Conservation (phyloP, 2,329 filamentous ascomycete genomes). For the Colletotrichum sublineola region DNA sequence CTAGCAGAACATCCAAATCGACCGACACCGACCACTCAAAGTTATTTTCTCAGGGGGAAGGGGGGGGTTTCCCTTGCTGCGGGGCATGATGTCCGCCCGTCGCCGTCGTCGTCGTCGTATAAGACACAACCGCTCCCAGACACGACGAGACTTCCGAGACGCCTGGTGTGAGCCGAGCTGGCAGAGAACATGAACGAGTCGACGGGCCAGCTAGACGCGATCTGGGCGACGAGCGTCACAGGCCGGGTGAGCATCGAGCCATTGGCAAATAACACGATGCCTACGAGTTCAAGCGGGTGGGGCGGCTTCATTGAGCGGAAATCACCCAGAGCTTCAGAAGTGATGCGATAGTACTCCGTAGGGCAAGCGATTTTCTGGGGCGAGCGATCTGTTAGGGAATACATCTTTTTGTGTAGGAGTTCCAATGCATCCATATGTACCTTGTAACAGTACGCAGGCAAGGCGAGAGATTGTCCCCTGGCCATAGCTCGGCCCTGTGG, state of each 20-base stretch:
- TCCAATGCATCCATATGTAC: no score
- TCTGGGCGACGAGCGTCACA: slow-evolving; percentile 7
- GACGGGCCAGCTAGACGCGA: neutral
- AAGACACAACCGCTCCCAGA: slow-evolving; percentile 4
- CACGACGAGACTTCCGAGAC: neutral
- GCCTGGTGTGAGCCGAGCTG: neutral
- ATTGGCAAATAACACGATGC: slow-evolving; percentile 39
- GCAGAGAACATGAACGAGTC: neutral
- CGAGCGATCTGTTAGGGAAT: neutral
- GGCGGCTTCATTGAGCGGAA: slow-evolving; percentile 35
- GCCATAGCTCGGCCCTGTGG: slow-evolving; percentile 22
- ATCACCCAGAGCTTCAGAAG: slow-evolving; percentile 31
- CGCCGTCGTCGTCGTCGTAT: neutral
- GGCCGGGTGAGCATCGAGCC: slow-evolving; percentile 17
- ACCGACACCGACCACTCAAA: neutral
- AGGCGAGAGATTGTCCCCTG: slow-evolving; percentile 31
- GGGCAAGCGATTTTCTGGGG: slow-evolving; percentile 27
- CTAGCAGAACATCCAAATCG: neutral
- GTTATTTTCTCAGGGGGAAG: neutral
- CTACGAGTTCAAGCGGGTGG: slow-evolving; percentile 37
- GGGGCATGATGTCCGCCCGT: neutral
- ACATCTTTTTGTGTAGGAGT: neutral
- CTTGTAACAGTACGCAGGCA: neutral
- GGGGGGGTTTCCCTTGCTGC: neutral
- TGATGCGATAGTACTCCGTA: slow-evolving; percentile 24